Conservation (phyloP, 2,329 filamentous ascomycete species). For the Periglandula ipomoeae region DNA sequence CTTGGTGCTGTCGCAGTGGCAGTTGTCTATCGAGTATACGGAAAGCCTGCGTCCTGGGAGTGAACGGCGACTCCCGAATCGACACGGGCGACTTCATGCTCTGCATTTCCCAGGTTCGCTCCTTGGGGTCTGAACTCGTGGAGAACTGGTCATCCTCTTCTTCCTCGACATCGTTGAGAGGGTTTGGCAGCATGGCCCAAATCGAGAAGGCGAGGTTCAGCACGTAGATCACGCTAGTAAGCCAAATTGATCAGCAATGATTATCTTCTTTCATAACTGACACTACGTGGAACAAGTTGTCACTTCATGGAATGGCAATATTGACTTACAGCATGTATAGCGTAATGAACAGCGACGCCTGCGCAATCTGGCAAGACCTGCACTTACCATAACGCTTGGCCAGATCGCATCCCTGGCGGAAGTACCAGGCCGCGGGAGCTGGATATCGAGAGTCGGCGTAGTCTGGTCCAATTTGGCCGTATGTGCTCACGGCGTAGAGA, state of each 20-base stretch:
- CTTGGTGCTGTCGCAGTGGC: slow-evolving; percentile 34
- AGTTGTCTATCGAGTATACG: slow-evolving; percentile 51
- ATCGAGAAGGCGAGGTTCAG: slow-evolving; percentile 49
- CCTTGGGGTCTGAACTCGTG: slow-evolving; percentile 24
- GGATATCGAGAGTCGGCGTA: slow-evolving; percentile 55
- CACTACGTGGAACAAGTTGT: too few relatives aligned
- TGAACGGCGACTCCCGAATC: slow-evolving; percentile 38
- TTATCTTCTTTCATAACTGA: slow-evolving; percentile 6
- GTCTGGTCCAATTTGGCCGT: slow-evolving; percentile 66
- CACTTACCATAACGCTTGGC: slow-evolving; percentile 44
- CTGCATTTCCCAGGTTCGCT: slow-evolving; percentile 49
- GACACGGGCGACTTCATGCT: slow-evolving; percentile 31
- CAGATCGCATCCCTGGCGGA: slow-evolving; percentile 58
- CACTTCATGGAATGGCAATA: too few relatives aligned
- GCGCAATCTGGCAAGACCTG: slow-evolving; percentile 57
- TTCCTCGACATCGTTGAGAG: slow-evolving; percentile 37
- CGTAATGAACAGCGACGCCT: slow-evolving; percentile 55
- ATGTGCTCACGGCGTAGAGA: slow-evolving; percentile 57
- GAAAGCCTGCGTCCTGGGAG: slow-evolving; percentile 60
- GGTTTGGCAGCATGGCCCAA: slow-evolving; percentile 49
- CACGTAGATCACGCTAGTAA: slow-evolving; percentile 47
- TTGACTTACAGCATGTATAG: slow-evolving; percentile 60
- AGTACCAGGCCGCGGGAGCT: slow-evolving; percentile 63
- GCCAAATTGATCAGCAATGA: neutral
- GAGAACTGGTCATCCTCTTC: slow-evolving; percentile 35